A percentile compares a stretch with the other conserved stretches of the same genome.
Conservation (phyloP, 2,329 filamentous ascomycete species). For the Leptographium procerum region DNA sequence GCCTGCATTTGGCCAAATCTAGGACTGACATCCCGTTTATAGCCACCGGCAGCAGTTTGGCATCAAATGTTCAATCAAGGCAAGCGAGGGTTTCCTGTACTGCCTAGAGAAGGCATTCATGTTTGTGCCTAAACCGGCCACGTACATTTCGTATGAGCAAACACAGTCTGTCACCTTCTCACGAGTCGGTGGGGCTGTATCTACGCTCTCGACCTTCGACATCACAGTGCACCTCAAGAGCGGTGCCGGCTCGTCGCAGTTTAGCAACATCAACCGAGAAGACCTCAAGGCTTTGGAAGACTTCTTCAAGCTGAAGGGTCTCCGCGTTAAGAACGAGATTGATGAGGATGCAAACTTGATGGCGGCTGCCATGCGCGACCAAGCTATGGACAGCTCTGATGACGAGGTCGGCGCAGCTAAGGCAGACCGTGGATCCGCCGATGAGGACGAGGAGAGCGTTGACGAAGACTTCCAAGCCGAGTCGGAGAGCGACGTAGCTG, state of each 20-base stretch:
- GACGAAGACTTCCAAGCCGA: conserved; percentile 94
- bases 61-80: conserved; percentile 99
- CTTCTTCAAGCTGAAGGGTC: conserved; percentile 92
- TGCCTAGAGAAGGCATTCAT: conserved; percentile 97
- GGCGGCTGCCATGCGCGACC: conserved; percentile 71
- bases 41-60: conserved; percentile 86
- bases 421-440: conserved; percentile 77
- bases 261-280: conserved; percentile 98
- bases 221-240: conserved; percentile 87
- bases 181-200: conserved; percentile 85
- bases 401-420: conserved; percentile 62
- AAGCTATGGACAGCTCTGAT: conserved; percentile 73
- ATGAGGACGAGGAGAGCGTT: conserved; percentile 89
- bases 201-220: conserved; percentile 90
- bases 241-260: conserved; percentile 80
- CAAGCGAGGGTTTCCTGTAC: conserved; percentile 94
- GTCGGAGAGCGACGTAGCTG: conserved; percentile 87
- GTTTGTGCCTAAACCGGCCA: conserved; percentile 97
- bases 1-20: background rate
- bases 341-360: conserved; percentile 78
- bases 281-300: conserved; percentile 93
- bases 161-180: conserved; percentile 89
- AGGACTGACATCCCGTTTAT: background rate
- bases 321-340: conserved; percentile 98
- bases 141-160: conserved; percentile 93